Evolutionary conservation across 306 rosid genomes (phyloP).

Genomic region (Mimosa bimucronata): DNA sequence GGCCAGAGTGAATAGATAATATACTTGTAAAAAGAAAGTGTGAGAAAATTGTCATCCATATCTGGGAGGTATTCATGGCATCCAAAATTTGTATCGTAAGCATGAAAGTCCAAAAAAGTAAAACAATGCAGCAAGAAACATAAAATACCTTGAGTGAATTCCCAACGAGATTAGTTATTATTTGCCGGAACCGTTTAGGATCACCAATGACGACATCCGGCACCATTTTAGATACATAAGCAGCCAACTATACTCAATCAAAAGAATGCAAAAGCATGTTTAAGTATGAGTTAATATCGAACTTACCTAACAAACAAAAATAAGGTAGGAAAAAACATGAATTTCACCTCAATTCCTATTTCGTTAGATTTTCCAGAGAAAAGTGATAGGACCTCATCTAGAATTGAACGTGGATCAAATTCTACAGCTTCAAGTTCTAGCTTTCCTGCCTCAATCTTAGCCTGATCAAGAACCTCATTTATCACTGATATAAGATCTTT

Average conservation of each 20-base stretch:
- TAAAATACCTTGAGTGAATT: conserved; percentile 82
- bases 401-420: conserved; percentile 73
- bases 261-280: conserved; percentile 39
- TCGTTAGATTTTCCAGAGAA: conserved; percentile 73
- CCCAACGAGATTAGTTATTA: conserved; percentile 87
- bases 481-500: conserved; percentile 82
- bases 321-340: conserved; percentile 26
- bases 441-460: conserved; percentile 91
- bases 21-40: background rate
- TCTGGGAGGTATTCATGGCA: background rate
- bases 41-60: background rate
- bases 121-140: conserved; percentile 22
- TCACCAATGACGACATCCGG: conserved; percentile 85
- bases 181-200: conserved; percentile 87
- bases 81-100: background rate
- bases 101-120: conserved; percentile 16
- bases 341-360: conserved; percentile 80
- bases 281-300: conserved; percentile 33
- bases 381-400: conserved; percentile 78
- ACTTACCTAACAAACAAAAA: conserved; percentile 27
- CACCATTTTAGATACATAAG: conserved; percentile 77
- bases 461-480: conserved; percentile 96
- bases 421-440: conserved; percentile 93
- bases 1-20: background rate
- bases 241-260: conserved; percentile 76